These are phyloP conservation scores for Ophiostoma quercus DNA, from an alignment of 2,329 filamentous ascomycete genomes.

Conservation along the genomic window DNA sequence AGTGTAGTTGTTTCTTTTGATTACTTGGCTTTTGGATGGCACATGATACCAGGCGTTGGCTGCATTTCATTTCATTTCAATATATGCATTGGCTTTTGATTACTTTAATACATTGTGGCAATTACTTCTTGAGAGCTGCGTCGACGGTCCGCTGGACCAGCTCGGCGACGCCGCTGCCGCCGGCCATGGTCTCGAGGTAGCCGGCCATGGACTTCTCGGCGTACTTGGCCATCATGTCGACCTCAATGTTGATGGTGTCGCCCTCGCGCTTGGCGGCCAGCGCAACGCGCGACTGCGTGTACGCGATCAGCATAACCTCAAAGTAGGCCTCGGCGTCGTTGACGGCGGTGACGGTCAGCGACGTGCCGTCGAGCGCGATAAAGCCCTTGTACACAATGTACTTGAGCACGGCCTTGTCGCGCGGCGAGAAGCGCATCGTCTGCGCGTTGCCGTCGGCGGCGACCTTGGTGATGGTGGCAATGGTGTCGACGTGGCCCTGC, in stretches of 20 bases:
- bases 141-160: conserved; percentile 72
- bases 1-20: background rate
- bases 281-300: conserved; percentile 90
- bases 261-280: conserved; percentile 72
- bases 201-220: conserved; percentile 84
- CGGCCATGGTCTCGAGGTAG: conserved; percentile 58
- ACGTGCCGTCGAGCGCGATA: conserved; percentile 88
- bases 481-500: conserved; percentile 93
- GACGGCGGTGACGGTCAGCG: conserved; percentile 84
- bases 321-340: conserved; percentile 70
- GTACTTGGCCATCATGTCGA: conserved; percentile 82
- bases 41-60: conserved; percentile 6
- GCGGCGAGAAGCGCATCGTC: conserved; percentile 74
- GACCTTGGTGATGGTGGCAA: conserved; percentile 66
- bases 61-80: background rate
- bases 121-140: conserved; percentile 47
- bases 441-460: conserved; percentile 83
- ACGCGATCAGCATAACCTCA: conserved; percentile 97
- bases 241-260: conserved; percentile 85
- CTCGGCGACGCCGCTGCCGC: conserved; percentile 56
- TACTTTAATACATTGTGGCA: background rate
- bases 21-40: background rate
- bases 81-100: background rate
- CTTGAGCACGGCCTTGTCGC: conserved; percentile 59
- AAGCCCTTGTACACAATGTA: conserved; percentile 97